phyloP scores from a whole-genome alignment of 345 rosid genomes.

The Boechera stricta region DNA sequence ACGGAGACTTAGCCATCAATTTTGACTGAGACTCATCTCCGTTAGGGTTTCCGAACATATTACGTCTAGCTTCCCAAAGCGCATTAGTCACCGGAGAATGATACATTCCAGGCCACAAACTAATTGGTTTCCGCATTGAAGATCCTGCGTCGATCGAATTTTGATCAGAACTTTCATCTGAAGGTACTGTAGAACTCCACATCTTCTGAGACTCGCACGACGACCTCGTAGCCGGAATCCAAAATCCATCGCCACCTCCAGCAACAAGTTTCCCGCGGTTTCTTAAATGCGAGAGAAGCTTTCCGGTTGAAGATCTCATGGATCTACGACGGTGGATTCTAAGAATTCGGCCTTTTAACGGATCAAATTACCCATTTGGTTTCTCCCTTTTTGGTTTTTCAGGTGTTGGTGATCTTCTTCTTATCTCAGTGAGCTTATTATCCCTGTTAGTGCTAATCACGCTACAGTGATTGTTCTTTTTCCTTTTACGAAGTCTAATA shows the following conservation, averaged over 20 bases:
- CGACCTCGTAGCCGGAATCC: constrained; percentile 24
- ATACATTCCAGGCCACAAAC: constrained; percentile 97
- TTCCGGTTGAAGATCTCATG: constrained; percentile 36
- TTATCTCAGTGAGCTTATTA: neutral
- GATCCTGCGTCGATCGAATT: constrained; percentile 80
- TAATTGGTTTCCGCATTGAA: constrained; percentile 76
- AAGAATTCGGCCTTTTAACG: neutral
- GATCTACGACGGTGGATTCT: constrained; percentile 26
- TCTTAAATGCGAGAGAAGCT: constrained; percentile 36
- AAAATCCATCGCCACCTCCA: constrained; percentile 4
- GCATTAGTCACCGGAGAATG: constrained; percentile 93
- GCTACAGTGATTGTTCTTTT: neutral
- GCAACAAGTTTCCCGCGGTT: constrained; percentile 11
- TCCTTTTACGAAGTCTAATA: too few species aligned
- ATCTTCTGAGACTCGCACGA: constrained; percentile 31
- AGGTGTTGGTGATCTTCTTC: neutral
- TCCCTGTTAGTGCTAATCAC: neutral
- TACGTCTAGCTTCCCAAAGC: constrained; percentile 87
- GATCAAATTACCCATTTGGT: constrained; percentile 2
- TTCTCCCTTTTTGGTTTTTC: neutral
- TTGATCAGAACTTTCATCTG: constrained; percentile 6
- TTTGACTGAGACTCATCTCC: constrained; percentile 44
- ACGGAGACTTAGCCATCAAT: constrained; percentile 58
- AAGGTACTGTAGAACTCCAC: constrained; percentile 20
- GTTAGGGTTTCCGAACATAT: constrained; percentile 54